These are phyloP conservation scores for Penicillium odoratum DNA, from an alignment of 495 filamentous ascomycete species.

Conservation along the genomic window DNA sequence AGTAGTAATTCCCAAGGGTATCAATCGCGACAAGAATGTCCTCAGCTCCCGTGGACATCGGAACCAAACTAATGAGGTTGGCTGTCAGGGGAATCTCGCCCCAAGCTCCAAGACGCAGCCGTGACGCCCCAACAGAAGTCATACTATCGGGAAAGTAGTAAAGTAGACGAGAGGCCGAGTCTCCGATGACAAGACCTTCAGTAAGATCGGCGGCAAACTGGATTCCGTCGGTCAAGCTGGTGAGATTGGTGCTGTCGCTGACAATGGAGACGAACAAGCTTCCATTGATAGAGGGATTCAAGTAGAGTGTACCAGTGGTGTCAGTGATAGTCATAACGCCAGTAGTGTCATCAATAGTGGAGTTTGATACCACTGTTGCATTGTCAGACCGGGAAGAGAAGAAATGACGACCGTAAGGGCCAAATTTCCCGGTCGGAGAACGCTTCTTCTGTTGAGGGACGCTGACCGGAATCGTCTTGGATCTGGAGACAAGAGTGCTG, in stretches of 20 bases:
- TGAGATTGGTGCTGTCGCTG: not conserved
- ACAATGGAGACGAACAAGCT: not conserved
- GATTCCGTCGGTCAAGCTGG: not conserved
- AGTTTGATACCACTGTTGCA: not conserved
- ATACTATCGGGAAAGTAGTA: not conserved
- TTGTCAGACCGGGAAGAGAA: not conserved
- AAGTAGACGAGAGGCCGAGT: not conserved
- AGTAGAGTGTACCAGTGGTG: not conserved
- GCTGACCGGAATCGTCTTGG: not conserved
- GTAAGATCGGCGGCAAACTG: not conserved
- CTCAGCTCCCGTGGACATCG: not conserved
- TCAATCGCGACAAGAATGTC: not conserved
- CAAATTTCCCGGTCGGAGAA: not conserved
- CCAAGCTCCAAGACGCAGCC: not conserved
- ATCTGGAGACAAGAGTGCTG: too few species aligned
- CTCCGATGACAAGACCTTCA: not conserved
- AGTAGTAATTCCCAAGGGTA: not conserved
- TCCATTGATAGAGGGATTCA: not conserved
- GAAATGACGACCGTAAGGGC: not conserved
- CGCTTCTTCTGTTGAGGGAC: not conserved
- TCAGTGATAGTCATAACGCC: not conserved
- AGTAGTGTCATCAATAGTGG: not conserved
- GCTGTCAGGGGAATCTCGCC: not conserved
- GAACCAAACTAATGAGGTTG: not conserved
- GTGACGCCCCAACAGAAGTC: not conserved